Conservation (phyloP, 345 rosid species). For the Hevea brasiliensis region DNA sequence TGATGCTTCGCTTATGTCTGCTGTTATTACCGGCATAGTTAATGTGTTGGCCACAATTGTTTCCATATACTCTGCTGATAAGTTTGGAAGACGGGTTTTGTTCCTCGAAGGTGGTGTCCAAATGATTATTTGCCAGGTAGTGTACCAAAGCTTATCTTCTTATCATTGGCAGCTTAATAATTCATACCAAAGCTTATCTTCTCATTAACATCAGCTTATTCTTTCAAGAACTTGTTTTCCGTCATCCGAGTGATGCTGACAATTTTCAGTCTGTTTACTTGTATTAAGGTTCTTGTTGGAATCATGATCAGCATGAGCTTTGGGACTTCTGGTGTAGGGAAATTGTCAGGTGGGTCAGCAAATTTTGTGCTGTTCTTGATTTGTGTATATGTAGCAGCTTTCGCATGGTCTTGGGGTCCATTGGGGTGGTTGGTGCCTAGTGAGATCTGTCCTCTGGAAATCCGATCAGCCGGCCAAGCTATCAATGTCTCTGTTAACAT, state of each 20-base stretch:
- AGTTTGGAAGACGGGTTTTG: constrained; percentile 59
- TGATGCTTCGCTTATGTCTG: constrained; percentile 66
- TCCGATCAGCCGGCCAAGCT: constrained; percentile 51
- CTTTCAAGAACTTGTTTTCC: no score
- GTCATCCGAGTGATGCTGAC: no score
- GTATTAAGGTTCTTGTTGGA: constrained; percentile 23
- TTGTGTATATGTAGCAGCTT: constrained; percentile 49
- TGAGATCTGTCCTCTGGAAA: constrained; percentile 47
- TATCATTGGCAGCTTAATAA: no score
- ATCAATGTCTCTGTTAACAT: constrained; percentile 54
- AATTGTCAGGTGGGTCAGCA: constrained; percentile 22
- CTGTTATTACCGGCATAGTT: constrained; percentile 63
- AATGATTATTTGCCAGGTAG: constrained; percentile 72
- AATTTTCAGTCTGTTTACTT: no score
- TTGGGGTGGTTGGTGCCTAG: constrained; percentile 62
- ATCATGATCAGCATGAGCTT: constrained; percentile 32
- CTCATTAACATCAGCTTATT: no score
- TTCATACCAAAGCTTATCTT: no score
- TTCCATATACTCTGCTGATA: constrained; percentile 57
- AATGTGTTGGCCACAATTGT: constrained; percentile 62
- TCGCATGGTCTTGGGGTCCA: constrained; percentile 70
- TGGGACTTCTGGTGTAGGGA: constrained; percentile 33
- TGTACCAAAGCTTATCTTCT: no score
- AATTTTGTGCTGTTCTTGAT: constrained; percentile 32
- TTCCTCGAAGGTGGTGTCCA: constrained; percentile 74